Percentiles rank a stretch among this genome's conserved stretches.
Evolutionary conservation across 257 asterid species (phyloP).

Genomic region (Fraxinus pennsylvanica): DNA sequence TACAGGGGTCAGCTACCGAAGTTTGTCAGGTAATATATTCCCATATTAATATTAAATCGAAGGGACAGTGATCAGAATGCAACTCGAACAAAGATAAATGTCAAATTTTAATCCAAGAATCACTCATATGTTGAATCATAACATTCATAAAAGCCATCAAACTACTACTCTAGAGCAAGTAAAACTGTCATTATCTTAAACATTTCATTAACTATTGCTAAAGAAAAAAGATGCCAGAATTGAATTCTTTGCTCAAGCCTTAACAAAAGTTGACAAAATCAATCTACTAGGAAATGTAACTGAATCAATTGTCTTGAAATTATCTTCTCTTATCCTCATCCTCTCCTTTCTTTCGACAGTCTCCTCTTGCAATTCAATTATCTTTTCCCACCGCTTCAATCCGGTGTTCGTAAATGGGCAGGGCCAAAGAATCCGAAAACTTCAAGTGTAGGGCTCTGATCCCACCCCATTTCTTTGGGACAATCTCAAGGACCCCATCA

Average conservation of each 20-base stretch:
- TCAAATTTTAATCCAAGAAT: not conserved
- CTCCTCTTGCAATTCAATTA: not conserved
- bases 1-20: not conserved
- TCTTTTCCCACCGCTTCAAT: not conserved
- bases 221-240: constrained; percentile 20
- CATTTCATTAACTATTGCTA: not conserved
- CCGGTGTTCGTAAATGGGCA: constrained; percentile 59
- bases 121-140: not conserved
- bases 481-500: constrained; percentile 47
- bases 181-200: constrained; percentile 8
- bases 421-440: constrained; percentile 70
- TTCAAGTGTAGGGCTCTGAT: constrained; percentile 75
- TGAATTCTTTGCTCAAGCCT: not conserved
- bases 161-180: not conserved
- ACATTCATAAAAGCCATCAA: constrained; percentile 7
- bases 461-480: constrained; percentile 69
- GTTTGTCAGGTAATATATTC: not conserved
- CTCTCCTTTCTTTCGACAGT: constrained; percentile 8
- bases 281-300: not conserved
- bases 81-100: not conserved
- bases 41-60: not conserved
- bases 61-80: not conserved
- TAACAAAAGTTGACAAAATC: not conserved
- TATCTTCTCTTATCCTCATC: not conserved
- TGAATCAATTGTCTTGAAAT: not conserved